Evolutionary conservation across 352 stramenopile species (phyloP).

Genomic region (Globisporangium paroecandrum): DNA sequence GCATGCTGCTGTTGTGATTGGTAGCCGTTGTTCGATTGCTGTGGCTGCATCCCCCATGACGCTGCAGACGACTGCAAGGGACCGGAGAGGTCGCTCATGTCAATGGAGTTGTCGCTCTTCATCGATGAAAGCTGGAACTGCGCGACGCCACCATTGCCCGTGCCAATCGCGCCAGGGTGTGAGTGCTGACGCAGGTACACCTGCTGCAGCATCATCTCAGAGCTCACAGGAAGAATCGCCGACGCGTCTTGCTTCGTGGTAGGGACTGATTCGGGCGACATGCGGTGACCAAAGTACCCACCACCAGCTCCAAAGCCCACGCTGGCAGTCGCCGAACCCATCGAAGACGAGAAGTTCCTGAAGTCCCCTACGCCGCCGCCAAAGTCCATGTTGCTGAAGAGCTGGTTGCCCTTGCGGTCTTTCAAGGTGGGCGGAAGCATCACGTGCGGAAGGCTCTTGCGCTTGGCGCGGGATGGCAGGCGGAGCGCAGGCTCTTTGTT

Average conservation of each 20-base stretch:
- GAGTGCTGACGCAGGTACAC: slow-evolving; percentile 24
- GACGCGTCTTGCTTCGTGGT: slow-evolving; percentile 31
- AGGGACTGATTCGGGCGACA: neutral
- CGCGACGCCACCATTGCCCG: neutral
- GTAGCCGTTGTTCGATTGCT: slow-evolving; percentile 11
- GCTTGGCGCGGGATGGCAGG: slow-evolving; percentile 32
- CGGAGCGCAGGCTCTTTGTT: slow-evolving; percentile 24
- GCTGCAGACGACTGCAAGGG: slow-evolving; percentile 8
- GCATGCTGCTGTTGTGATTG: slow-evolving; percentile 5
- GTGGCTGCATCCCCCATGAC: neutral
- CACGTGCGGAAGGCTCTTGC: slow-evolving; percentile 43
- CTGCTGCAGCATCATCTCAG: slow-evolving; percentile 27
- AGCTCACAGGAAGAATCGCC: slow-evolving; percentile 28
- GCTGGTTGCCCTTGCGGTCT: slow-evolving; percentile 33
- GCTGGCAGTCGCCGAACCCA: neutral
- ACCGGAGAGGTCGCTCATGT: slow-evolving; percentile 20
- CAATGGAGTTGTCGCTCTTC: slow-evolving; percentile 18
- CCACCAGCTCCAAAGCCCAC: neutral
- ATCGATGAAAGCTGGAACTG: slow-evolving; percentile 9
- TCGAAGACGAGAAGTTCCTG: slow-evolving; percentile 22
- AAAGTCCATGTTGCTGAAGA: slow-evolving; percentile 21
- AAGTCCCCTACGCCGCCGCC: slow-evolving; percentile 10
- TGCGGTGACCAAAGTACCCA: slow-evolving; percentile 10
- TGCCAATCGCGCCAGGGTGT: slow-evolving; percentile 12
- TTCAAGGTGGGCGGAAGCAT: slow-evolving; percentile 19